Base-by-base conservation (phyloP, 305 asterid genomes). In the Fraxinus dipetala region DNA sequence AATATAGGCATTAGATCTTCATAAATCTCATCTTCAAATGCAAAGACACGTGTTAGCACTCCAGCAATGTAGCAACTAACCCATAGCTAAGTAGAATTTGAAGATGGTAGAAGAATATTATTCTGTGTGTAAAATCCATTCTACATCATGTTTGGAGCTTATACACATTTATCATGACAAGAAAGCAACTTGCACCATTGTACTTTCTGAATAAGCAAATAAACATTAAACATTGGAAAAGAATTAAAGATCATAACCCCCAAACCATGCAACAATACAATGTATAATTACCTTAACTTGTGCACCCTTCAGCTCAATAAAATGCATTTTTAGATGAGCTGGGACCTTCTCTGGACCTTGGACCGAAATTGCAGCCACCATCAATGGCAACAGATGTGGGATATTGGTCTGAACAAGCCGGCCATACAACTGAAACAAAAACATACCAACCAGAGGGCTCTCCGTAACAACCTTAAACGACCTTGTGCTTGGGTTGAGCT, bases 371-470 rank as follows among this genome's bases (percentile, higher is more conserved):
- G 99, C 99, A 6, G 91, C 84, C 82, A 96, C 98, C 99, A 96
- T 96, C 88, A 94, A 85, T 6, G 99, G 99, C 89, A 96, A 84
- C 79, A 96, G 87, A 78, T 91, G 96, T 22, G 98, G 98, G 75
- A 96, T 94, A 86, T 96, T 96, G 22, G 98, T 91, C 96, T 96
- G 99, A 85, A 96, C 98, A 84, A 96, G 98, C 86, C 98, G 91
- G 70, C 96, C 87, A 81, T 94, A 96, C 91, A 94, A 80, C 91
- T 96, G 99, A 90, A 96, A 96, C 34, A 96, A 92, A 85, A 96
- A 96, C 99, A 96, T 96, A 85, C 95, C 98, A 82, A 94, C 98
- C 91, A 96, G 84, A 0, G 99, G 99, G 90, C 97, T 94, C 97
- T 96, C 99, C 0, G 98, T 96, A 75, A 96, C 95, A 80, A 96